A percentile compares a stretch with the other conserved stretches of the same genome.
phyloP scores from a whole-genome alignment of 2,329 filamentous ascomycete genomes.

The Claviceps citrina region DNA sequence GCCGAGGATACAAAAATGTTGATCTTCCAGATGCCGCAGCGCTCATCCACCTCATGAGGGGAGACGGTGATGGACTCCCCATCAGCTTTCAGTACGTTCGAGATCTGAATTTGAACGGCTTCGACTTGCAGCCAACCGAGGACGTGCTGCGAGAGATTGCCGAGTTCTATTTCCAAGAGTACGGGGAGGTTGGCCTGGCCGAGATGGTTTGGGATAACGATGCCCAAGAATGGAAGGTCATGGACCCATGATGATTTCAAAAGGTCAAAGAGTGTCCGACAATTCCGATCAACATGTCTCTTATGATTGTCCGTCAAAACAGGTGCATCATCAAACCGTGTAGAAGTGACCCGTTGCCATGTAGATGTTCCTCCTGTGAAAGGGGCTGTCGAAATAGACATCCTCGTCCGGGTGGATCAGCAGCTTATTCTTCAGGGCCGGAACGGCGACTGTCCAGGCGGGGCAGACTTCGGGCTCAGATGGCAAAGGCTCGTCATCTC shows the following conservation, averaged over 20 bases:
- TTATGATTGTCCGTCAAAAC: no score
- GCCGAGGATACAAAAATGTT: constrained; percentile 3
- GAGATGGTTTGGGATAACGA: constrained; percentile 5
- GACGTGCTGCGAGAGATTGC: constrained; percentile 6
- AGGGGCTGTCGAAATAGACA: constrained; percentile 5
- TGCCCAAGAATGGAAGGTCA: neutral
- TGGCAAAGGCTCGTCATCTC: constrained; percentile 2
- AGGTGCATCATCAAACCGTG: constrained; percentile 10
- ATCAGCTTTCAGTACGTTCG: constrained; percentile 8
- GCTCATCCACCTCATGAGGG: constrained; percentile 6
- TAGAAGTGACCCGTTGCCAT: constrained; percentile 7
- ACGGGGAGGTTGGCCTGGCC: constrained; percentile 5
- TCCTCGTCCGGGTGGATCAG: constrained; percentile 1
- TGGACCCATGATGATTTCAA: neutral
- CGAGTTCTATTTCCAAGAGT: constrained; percentile 6
- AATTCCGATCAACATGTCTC: neutral
- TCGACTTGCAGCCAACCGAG: constrained; percentile 7
- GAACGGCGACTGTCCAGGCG: constrained; percentile 4
- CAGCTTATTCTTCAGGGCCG: constrained; percentile 3
- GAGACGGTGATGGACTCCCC: constrained; percentile 2
- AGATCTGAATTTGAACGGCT: constrained; percentile 7
- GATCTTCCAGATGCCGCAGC: constrained; percentile 9
- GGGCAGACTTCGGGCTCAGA: constrained; percentile 4
- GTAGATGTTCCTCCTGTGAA: constrained; percentile 7
- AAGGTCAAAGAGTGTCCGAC: neutral